Evolutionary conservation across 2,329 filamentous ascomycete species (phyloP).

Genomic region (Remersonia thermophila): DNA sequence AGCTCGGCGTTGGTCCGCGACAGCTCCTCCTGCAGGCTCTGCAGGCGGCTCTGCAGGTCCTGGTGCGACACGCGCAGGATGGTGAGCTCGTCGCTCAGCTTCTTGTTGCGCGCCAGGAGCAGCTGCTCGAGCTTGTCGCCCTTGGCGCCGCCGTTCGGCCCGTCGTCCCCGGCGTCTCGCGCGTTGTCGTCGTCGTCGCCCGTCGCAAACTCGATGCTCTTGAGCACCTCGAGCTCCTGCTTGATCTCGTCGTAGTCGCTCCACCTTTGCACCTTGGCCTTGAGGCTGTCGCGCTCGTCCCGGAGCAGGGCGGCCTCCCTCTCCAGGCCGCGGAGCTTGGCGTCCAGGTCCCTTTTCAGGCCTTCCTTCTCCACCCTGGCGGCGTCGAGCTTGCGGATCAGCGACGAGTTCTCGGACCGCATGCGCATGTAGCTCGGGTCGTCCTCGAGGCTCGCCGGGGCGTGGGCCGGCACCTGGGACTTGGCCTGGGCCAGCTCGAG

Average conservation of each 20-base stretch:
- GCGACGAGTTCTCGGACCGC: conserved; percentile 82
- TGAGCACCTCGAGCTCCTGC: conserved; percentile 88
- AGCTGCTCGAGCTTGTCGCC: conserved; percentile 84
- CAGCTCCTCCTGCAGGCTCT: conserved; percentile 71
- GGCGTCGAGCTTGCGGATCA: conserved; percentile 79
- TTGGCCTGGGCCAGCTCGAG: conserved; percentile 83
- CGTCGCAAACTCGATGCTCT: conserved; percentile 93
- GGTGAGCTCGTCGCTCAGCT: conserved; percentile 85
- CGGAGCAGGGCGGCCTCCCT: conserved; percentile 62
- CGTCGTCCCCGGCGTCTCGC: conserved; percentile 30
- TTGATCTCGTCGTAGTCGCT: conserved; percentile 93
- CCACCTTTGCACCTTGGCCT: conserved; percentile 74
- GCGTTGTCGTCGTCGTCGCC: conserved; percentile 61
- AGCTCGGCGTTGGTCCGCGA: conserved; percentile 74
- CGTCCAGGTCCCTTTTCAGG: conserved; percentile 63
- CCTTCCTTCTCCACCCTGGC: conserved; percentile 72
- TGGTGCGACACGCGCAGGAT: conserved; percentile 88
- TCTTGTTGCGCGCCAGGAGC: conserved; percentile 87
- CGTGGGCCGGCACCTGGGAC: conserved; percentile 53
- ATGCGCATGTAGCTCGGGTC: conserved; percentile 81
- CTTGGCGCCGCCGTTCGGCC: conserved; percentile 42
- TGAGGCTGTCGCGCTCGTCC: conserved; percentile 69
- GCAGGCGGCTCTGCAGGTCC: conserved; percentile 70
- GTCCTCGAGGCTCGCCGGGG: conserved; percentile 59
- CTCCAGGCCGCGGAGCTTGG: conserved; percentile 65